Percentiles rank a stretch among this genome's conserved stretches.
Conservation (phyloP, 345 rosid genomes). For the Eucalyptus dawsonii region DNA sequence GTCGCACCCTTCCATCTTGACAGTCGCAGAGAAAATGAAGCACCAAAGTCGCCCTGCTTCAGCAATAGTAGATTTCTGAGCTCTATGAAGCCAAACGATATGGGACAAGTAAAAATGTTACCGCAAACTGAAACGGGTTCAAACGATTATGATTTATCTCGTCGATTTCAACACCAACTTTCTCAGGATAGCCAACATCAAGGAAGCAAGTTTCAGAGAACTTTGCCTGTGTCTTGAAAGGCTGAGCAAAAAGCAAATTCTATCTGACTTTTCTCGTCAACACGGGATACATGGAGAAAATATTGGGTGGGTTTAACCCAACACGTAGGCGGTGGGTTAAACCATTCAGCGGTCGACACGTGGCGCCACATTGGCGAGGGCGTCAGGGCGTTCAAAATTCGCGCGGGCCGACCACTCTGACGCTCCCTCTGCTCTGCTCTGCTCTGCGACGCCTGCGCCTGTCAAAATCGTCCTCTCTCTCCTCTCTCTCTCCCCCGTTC, state of each 20-base stretch:
- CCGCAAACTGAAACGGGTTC: fast-evolving
- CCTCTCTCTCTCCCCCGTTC: too few relatives aligned
- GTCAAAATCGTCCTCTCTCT: too few relatives aligned
- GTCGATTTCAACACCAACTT: not conserved
- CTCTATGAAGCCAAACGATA: not conserved
- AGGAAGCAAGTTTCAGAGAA: not conserved
- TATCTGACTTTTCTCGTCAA: not conserved
- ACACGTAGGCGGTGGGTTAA: too few relatives aligned
- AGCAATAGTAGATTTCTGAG: not conserved
- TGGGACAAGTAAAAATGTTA: not conserved
- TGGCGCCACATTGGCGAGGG: too few relatives aligned
- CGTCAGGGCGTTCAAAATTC: too few relatives aligned
- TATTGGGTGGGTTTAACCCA: too few relatives aligned
- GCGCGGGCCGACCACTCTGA: too few relatives aligned
- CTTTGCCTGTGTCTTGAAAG: not conserved
- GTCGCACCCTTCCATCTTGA: not conserved
- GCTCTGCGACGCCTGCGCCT: too few relatives aligned
- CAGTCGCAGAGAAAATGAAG: not conserved
- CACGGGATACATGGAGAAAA: too few relatives aligned
- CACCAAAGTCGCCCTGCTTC: not conserved
- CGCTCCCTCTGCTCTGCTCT: too few relatives aligned
- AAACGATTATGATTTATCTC: not conserved
- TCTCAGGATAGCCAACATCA: not conserved
- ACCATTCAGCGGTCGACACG: too few relatives aligned
- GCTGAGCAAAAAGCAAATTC: not conserved